phyloP scores from a whole-genome alignment of 371 early-diverging fungal genomes.

The Mucor piriformis region DNA sequence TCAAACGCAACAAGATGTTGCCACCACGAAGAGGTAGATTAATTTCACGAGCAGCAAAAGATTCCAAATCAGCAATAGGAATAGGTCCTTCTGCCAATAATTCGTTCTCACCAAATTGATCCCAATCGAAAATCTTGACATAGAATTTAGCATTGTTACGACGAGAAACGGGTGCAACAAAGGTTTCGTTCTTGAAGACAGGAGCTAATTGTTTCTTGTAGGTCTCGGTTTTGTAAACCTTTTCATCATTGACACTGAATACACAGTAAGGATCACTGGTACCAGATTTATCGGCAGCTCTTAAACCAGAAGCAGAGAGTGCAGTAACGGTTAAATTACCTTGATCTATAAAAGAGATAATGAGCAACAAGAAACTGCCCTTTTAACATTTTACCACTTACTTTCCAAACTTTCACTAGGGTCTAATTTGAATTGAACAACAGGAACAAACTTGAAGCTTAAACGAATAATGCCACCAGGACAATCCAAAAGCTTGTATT shows the following conservation, averaged over 20 bases:
- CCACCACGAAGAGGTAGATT: slow-evolving; percentile 23
- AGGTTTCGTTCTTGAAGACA: slow-evolving; percentile 68
- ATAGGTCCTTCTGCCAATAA: slow-evolving; percentile 44
- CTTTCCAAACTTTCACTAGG: slow-evolving; percentile 42
- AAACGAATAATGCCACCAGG: slow-evolving; percentile 22
- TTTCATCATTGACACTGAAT: slow-evolving; percentile 69
- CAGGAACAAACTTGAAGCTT: slow-evolving; percentile 31
- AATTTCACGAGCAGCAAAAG: slow-evolving; percentile 20
- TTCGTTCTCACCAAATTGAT: slow-evolving; percentile 62
- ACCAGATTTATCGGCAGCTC: slow-evolving; percentile 52
- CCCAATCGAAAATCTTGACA: slow-evolving; percentile 76
- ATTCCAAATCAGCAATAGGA: slow-evolving; percentile 23
- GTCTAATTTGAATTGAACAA: slow-evolving; percentile 31
- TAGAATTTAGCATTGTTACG: slow-evolving; percentile 50
- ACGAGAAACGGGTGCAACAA: slow-evolving; percentile 60
- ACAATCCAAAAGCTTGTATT: slow-evolving; percentile 18
- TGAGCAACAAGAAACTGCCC: background rate
- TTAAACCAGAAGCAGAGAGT: slow-evolving; percentile 40
- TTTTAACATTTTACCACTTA: slow-evolving; percentile 7
- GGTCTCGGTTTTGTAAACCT: slow-evolving; percentile 73
- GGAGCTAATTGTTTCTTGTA: slow-evolving; percentile 80
- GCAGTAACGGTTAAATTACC: slow-evolving; percentile 30
- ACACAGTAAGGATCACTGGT: slow-evolving; percentile 79
- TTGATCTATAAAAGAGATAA: slow-evolving; percentile 22
- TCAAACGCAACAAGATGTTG: slow-evolving; percentile 20